phyloP scores from a whole-genome alignment of 441 rosid genomes.

The Manihot esculenta region DNA sequence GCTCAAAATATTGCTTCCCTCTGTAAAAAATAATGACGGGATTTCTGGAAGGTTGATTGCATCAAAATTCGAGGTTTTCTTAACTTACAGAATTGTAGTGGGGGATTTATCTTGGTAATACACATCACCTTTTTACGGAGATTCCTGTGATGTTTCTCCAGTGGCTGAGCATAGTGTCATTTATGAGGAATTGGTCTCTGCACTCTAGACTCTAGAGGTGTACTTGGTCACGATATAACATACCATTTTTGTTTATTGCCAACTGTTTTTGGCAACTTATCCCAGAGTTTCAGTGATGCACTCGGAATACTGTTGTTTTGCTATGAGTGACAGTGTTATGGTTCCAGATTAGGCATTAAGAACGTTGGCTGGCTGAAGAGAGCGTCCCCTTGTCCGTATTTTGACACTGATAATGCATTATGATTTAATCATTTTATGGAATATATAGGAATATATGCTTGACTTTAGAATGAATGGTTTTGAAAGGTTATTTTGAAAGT shows the following conservation, averaged over 20 bases:
- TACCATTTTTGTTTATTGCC: neutral
- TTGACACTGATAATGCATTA: neutral
- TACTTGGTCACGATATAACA: neutral
- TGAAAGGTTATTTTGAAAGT: neutral
- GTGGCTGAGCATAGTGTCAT: neutral
- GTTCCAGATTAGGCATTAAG: neutral
- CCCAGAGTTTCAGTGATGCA: neutral
- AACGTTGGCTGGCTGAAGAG: conserved; percentile 3
- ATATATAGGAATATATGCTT: neutral
- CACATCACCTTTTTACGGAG: neutral
- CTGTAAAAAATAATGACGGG: neutral
- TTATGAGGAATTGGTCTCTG: neutral
- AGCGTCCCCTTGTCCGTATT: neutral
- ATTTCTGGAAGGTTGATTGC: neutral
- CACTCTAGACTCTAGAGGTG: neutral
- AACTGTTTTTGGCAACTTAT: neutral
- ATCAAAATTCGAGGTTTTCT: neutral
- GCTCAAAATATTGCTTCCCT: neutral
- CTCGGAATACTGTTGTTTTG: neutral
- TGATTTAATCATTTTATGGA: conserved; percentile 5
- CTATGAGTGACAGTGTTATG: neutral
- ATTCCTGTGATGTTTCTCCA: neutral
- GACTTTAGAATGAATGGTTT: neutral
- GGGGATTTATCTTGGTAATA: neutral
- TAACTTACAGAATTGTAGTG: conserved; percentile 1